Evolutionary conservation across 2,329 filamentous ascomycete species (phyloP).

Genomic region (Trichoderma pleuroti): DNA sequence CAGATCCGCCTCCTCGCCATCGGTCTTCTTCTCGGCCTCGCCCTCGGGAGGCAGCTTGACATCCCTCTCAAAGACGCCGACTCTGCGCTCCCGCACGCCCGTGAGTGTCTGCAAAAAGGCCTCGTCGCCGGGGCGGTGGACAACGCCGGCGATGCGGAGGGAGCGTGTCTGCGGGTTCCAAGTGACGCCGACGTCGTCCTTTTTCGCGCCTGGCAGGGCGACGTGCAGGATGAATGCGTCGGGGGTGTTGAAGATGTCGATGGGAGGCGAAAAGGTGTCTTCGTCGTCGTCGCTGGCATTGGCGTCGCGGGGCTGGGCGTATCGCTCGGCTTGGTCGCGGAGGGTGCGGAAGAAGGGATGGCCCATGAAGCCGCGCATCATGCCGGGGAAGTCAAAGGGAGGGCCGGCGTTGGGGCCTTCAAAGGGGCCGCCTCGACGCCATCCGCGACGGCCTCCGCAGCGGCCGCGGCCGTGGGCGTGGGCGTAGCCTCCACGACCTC

Average conservation of each 20-base stretch:
- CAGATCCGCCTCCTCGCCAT: slow-evolving; percentile 42
- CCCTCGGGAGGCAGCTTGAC: slow-evolving; percentile 55
- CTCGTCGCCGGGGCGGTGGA: slow-evolving; percentile 70
- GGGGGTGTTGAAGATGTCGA: slow-evolving; percentile 71
- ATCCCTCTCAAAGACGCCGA: slow-evolving; percentile 71
- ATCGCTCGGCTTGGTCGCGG: slow-evolving; percentile 37
- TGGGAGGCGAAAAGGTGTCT: slow-evolving; percentile 58
- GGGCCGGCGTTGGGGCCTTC: slow-evolving; percentile 27
- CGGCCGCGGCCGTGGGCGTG: slow-evolving; percentile 11
- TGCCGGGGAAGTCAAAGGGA: slow-evolving; percentile 38
- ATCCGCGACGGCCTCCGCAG: slow-evolving; percentile 4
- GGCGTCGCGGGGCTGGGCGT: slow-evolving; percentile 13
- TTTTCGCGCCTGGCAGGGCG: slow-evolving; percentile 73
- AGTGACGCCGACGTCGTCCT: slow-evolving; percentile 72
- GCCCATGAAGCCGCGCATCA: slow-evolving; percentile 39
- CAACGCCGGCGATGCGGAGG: slow-evolving; percentile 67
- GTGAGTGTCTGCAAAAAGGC: slow-evolving; percentile 61
- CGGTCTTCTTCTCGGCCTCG: neutral
- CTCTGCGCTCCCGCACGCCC: slow-evolving; percentile 59
- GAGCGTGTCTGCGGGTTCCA: slow-evolving; percentile 67
- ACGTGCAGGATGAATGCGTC: slow-evolving; percentile 67
- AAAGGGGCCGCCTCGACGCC: slow-evolving; percentile 21
- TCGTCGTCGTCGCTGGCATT: slow-evolving; percentile 18
- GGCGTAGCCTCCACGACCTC: neutral
- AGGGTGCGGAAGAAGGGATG: slow-evolving; percentile 44